These are phyloP conservation scores for Letharia lupina DNA, from an alignment of 495 filamentous ascomycete genomes.

Conservation along the genomic window DNA sequence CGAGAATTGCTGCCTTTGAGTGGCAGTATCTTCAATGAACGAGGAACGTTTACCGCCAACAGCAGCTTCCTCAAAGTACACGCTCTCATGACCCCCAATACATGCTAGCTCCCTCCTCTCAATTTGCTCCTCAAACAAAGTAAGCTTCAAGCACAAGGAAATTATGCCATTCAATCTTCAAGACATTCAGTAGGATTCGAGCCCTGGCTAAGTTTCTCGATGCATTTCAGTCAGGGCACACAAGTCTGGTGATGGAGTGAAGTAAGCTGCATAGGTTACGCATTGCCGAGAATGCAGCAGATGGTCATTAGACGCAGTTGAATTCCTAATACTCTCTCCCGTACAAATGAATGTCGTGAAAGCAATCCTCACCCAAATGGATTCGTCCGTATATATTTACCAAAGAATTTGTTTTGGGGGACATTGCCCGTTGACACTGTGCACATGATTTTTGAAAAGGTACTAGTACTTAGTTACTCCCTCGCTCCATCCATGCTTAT, in stretches of 20 bases:
- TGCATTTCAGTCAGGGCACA: not conserved
- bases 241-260: not conserved
- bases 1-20: not conserved
- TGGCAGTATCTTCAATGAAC: not conserved
- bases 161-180: not conserved
- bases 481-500: too few species aligned
- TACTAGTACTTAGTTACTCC: too few species aligned
- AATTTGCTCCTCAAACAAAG: too few species aligned
- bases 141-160: not conserved
- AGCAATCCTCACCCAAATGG: not conserved
- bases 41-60: not conserved
- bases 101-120: not conserved
- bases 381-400: not conserved
- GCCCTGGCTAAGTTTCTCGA: not conserved
- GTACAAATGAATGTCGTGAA: not conserved
- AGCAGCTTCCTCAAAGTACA: not conserved
- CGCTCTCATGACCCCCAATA: not conserved
- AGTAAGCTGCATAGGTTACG: not conserved
- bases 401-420: not conserved
- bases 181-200: not conserved
- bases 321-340: not conserved
- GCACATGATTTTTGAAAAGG: not conserved
- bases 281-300: conserved; percentile 5
- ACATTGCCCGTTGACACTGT: not conserved
- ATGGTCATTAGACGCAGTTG: not conserved